Conservation (phyloP, 768 basidiomycete genomes). For the Boletus tomentosulus region DNA sequence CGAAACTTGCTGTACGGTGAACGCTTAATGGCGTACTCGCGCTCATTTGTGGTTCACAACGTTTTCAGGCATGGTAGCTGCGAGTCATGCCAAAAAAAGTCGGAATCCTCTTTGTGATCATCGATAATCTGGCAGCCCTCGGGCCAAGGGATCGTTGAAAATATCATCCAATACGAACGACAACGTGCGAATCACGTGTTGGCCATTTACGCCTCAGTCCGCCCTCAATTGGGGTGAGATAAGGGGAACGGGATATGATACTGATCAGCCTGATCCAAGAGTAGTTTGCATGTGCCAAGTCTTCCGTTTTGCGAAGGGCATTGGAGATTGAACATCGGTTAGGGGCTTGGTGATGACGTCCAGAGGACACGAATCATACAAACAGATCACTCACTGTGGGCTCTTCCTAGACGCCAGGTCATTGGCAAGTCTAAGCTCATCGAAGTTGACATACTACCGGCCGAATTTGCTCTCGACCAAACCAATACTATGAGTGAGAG, state of each 20-base stretch:
- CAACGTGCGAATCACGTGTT: slow-evolving; percentile 9
- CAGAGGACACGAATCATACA: not conserved
- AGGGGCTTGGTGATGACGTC: not conserved
- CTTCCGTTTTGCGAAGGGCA: not conserved
- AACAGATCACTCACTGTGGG: not conserved
- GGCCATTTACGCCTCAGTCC: not conserved
- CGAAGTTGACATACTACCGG: not conserved
- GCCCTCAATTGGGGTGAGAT: slow-evolving; percentile 2
- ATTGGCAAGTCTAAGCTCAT: not conserved
- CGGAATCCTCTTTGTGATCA: not conserved
- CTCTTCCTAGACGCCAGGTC: not conserved
- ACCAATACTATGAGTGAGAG: not conserved
- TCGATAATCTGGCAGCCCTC: not conserved
- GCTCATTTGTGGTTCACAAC: not conserved
- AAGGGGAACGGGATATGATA: not conserved
- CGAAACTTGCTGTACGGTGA: not conserved
- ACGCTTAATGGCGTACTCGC: not conserved
- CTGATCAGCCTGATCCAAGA: not conserved
- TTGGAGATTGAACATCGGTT: not conserved
- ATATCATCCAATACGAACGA: not conserved
- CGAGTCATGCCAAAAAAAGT: not conserved
- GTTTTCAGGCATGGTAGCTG: not conserved
- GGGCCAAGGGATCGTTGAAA: not conserved
- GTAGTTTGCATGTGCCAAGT: not conserved
- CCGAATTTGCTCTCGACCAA: not conserved